These are phyloP conservation scores for Colletotrichum ledebouriae DNA, from an alignment of 2,329 filamentous ascomycete species.

Conservation along the genomic window DNA sequence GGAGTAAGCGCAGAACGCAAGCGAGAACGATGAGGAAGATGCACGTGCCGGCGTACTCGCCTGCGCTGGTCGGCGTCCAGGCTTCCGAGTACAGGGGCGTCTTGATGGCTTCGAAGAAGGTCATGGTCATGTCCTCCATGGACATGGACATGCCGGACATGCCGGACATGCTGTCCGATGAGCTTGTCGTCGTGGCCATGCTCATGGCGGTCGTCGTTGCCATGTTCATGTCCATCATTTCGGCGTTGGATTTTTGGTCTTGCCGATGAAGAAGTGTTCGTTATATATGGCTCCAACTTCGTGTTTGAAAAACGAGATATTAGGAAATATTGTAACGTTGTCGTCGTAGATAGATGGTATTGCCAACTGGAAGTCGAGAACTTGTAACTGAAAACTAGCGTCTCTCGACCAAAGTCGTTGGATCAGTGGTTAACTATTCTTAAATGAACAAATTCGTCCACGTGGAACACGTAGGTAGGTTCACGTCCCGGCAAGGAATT, in stretches of 20 bases:
- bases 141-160: slow-evolving; percentile 51
- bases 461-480: too few relatives aligned
- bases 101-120: slow-evolving; percentile 71
- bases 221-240: slow-evolving; percentile 38
- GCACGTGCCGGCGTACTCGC: slow-evolving; percentile 88
- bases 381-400: too few relatives aligned
- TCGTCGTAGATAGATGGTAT: too few relatives aligned
- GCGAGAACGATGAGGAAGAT: slow-evolving; percentile 88
- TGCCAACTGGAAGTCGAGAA: too few relatives aligned
- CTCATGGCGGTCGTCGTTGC: slow-evolving; percentile 28
- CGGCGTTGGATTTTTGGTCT: neutral
- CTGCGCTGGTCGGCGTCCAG: slow-evolving; percentile 80
- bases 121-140: slow-evolving; percentile 48
- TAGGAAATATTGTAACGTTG: too few relatives aligned
- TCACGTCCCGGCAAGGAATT: neutral
- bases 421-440: too few relatives aligned
- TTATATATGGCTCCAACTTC: too few relatives aligned
- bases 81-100: slow-evolving; percentile 69
- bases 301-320: too few relatives aligned
- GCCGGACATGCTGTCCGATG: neutral
- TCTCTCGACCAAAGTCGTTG: too few relatives aligned
- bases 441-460: too few relatives aligned
- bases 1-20: slow-evolving; percentile 76
- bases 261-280: too few relatives aligned
- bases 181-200: slow-evolving; percentile 30